phyloP scores from a whole-genome alignment of 768 basidiomycete species.

The Hydnum rufescens region DNA sequence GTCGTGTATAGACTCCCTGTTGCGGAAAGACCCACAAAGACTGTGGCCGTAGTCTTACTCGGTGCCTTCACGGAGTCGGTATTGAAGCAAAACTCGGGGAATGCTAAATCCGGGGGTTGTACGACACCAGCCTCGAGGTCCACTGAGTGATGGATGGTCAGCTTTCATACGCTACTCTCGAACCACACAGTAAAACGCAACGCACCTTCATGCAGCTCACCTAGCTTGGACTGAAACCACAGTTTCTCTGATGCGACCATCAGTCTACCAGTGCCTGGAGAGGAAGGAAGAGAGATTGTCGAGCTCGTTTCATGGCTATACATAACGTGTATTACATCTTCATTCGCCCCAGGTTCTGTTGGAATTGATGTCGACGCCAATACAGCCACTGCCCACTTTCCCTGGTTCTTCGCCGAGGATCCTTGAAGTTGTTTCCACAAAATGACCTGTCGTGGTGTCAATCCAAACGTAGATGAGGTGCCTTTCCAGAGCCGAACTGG shows the following conservation, averaged over 20 bases:
- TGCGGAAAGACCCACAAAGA: constrained; percentile 45
- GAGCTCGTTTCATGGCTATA: no score
- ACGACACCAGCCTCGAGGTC: not conserved
- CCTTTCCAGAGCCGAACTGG: not conserved
- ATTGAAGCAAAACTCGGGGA: not conserved
- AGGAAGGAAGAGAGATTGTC: no score
- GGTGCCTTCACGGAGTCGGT: not conserved
- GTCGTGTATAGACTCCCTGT: constrained; percentile 43
- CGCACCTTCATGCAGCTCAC: not conserved
- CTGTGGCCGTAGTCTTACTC: constrained; percentile 5
- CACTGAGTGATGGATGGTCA: not conserved
- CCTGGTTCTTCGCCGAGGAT: no score
- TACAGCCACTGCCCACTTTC: no score
- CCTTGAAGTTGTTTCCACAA: no score
- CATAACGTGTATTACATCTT: no score
- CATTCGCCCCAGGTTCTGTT: no score
- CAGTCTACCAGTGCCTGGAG: no score
- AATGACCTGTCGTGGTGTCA: no score
- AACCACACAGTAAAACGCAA: not conserved
- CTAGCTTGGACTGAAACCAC: no score
- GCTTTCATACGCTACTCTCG: not conserved
- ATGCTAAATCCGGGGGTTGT: not conserved
- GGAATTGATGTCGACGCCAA: no score
- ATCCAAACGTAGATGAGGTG: not conserved
- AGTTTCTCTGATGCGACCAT: no score